These are phyloP conservation scores for Avena sativa DNA, from an alignment of 176 grass and related monocot species.

Conservation along the genomic window DNA sequence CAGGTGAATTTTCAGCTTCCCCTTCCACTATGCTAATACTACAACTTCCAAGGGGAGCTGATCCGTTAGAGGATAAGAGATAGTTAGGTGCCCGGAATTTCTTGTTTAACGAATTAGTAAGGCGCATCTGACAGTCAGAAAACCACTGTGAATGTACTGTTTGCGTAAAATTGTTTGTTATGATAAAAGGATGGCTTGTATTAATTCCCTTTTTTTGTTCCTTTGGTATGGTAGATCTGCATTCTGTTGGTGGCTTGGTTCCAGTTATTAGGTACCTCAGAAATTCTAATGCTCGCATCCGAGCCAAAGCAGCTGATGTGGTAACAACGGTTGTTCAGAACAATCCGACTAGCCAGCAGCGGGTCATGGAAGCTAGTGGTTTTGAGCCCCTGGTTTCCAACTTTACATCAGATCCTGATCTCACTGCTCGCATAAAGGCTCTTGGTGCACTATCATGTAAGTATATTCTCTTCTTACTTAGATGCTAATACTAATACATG, in stretches of 20 bases:
- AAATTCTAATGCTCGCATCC: constrained; percentile 76
- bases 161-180: background rate
- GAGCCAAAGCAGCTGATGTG: constrained; percentile 91
- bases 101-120: constrained; percentile 26
- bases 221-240: constrained; percentile 58
- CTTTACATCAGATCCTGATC: constrained; percentile 83
- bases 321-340: constrained; percentile 93
- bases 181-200: background rate
- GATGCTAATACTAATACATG: background rate
- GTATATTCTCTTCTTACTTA: constrained; percentile 35
- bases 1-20: constrained; percentile 71
- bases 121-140: constrained; percentile 24
- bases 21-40: constrained; percentile 35
- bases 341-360: constrained; percentile 90
- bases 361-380: constrained; percentile 94
- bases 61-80: constrained; percentile 6
- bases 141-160: background rate
- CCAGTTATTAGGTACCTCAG: constrained; percentile 81
- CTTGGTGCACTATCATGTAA: constrained; percentile 92
- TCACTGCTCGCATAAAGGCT: constrained; percentile 86
- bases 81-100: background rate
- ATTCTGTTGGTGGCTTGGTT: constrained; percentile 91
- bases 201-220: background rate
- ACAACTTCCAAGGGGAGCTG: constrained; percentile 57
- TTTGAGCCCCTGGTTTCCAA: constrained; percentile 86